A percentile compares a stretch with the other conserved stretches of the same genome.
phyloP scores from a whole-genome alignment of 768 basidiomycete species.

The Podaxis pistillaris region DNA sequence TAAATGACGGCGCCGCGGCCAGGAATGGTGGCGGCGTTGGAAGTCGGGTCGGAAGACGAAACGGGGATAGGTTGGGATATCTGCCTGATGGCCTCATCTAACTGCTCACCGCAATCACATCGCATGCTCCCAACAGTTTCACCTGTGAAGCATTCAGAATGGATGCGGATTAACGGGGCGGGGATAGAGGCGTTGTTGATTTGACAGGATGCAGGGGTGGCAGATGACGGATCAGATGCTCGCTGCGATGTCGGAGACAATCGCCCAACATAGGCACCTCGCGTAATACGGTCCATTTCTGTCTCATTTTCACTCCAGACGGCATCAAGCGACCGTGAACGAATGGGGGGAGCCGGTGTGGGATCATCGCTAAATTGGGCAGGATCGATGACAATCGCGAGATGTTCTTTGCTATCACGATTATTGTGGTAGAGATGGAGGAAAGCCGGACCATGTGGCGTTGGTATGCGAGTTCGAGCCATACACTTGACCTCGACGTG shows the following conservation, averaged over 20 bases:
- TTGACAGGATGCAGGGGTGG: conserved; percentile 16
- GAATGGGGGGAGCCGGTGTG: conserved; percentile 59
- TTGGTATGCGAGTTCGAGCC: conserved; percentile 96
- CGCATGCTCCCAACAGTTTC: conserved; percentile 98
- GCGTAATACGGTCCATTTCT: conserved; percentile 87
- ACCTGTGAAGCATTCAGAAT: conserved; percentile 98
- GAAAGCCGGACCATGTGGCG: conserved; percentile 90
- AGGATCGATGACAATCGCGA: conserved; percentile 92
- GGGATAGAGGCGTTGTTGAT: conserved; percentile 39
- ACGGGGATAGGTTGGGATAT: conserved; percentile 71
- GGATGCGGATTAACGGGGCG: conserved; percentile 87
- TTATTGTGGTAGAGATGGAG: conserved; percentile 95
- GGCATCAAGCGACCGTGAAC: conserved; percentile 78
- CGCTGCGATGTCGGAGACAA: conserved; percentile 56
- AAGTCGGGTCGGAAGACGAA: conserved; percentile 31
- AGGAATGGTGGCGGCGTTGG: conserved; percentile 49
- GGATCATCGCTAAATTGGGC: conserved; percentile 66
- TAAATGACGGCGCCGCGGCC: conserved; percentile 94
- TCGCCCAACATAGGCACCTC: conserved; percentile 91
- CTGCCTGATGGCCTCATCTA: conserved; percentile 94
- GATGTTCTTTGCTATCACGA: conserved; percentile 89
- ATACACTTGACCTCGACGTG: conserved; percentile 77
- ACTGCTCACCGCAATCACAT: conserved; percentile 98
- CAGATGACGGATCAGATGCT: conserved; percentile 39
- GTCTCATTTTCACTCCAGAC: conserved; percentile 86